Conservation (phyloP, 495 filamentous ascomycete genomes). For the Annulohypoxylon moriforme region DNA sequence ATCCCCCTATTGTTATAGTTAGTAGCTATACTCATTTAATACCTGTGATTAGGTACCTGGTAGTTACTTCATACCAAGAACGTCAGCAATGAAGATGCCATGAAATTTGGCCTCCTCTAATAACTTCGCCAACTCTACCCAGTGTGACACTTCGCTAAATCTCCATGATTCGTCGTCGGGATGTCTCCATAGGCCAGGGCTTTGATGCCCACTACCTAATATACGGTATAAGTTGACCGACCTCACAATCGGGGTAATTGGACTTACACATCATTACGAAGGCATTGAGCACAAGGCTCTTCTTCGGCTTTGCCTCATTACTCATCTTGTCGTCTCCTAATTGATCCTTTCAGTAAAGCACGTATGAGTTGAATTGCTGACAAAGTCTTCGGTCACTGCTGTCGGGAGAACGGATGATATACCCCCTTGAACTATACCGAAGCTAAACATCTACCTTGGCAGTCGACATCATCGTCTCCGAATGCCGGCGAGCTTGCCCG, state of each 20-base stretch:
- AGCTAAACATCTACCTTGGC: constrained; percentile 1
- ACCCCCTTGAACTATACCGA: constrained; percentile 8
- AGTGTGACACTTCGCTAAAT: constrained; percentile 66
- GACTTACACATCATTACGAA: constrained; percentile 68
- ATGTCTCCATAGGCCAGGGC: constrained; percentile 71
- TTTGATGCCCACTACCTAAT: constrained; percentile 69
- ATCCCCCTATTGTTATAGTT: constrained; percentile 54
- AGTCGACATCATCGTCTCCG: constrained; percentile 21
- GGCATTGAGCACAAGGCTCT: constrained; percentile 72
- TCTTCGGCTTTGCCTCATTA: constrained; percentile 52
- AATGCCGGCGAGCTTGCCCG: constrained; percentile 23
- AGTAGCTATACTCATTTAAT: background rate
- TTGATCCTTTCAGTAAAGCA: background rate
- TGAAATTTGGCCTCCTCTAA: constrained; percentile 70
- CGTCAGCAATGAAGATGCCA: constrained; percentile 71
- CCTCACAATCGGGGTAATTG: background rate
- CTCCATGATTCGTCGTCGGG: constrained; percentile 64
- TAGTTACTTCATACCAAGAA: constrained; percentile 51
- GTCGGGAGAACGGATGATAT: background rate
- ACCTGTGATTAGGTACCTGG: background rate
- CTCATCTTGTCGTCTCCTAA: constrained; percentile 17
- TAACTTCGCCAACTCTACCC: constrained; percentile 67
- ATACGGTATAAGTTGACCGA: constrained; percentile 11
- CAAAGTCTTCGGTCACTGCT: background rate
- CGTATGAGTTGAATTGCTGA: background rate